Percentiles rank a stretch among this genome's conserved stretches.
Conservation (phyloP, 495 filamentous ascomycete genomes). For the Xylaria palmicola region DNA sequence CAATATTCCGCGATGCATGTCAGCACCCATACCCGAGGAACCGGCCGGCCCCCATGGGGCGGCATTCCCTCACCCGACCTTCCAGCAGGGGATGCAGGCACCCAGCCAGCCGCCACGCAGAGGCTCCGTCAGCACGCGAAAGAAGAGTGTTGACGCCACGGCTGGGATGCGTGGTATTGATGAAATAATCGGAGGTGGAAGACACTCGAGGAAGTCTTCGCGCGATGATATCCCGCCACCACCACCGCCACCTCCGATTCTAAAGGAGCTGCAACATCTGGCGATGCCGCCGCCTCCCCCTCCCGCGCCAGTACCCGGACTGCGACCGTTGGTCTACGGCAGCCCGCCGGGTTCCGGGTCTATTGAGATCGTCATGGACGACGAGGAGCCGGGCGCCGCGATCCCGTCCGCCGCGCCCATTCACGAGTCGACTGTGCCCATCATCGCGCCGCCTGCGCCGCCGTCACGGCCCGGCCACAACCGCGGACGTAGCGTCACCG, state of each 20-base stretch:
- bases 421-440: conserved; percentile 31
- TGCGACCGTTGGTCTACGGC: conserved; percentile 36
- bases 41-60: conserved; percentile 40
- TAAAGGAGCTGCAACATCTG: conserved; percentile 85
- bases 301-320: conserved; percentile 54
- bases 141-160: conserved; percentile 35
- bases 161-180: conserved; percentile 53
- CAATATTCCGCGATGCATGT: conserved; percentile 66
- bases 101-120: conserved; percentile 40
- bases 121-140: conserved; percentile 31
- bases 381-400: conserved; percentile 43
- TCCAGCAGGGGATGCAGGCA: conserved; percentile 47
- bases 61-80: conserved; percentile 43
- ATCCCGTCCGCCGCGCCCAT: conserved; percentile 17
- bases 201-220: conserved; percentile 32
- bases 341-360: conserved; percentile 57
- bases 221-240: conserved; percentile 50
- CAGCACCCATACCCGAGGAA: conserved; percentile 66
- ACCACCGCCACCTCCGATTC: conserved; percentile 57
- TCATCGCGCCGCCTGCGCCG: conserved; percentile 35
- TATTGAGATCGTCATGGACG: conserved; percentile 74
- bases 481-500: conserved; percentile 64
- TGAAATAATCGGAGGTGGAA: conserved; percentile 57
- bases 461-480: conserved; percentile 48
- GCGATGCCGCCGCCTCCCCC: conserved; percentile 65